Evolutionary conservation across 164 flowering plant genomes (phyloP).

Genomic region (Brasenia schreberi): DNA sequence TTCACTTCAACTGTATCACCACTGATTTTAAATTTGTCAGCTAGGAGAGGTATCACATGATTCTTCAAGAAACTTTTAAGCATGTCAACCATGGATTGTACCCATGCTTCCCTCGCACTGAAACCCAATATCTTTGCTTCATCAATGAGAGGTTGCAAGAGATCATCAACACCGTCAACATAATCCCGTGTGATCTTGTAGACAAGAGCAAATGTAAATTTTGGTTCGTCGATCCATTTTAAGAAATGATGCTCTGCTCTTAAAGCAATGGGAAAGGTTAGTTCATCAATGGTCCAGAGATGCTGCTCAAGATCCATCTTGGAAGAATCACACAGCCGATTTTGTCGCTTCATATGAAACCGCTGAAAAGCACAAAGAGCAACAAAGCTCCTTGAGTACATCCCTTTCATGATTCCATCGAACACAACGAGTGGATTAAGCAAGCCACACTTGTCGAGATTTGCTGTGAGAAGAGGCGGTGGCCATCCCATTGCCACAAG

Average conservation of each 20-base stretch:
- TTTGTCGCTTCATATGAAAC: slow-evolving; percentile 32
- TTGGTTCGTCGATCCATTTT: slow-evolving; percentile 53
- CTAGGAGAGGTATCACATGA: slow-evolving; percentile 27
- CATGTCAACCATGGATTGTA: slow-evolving; percentile 45
- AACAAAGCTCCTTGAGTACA: slow-evolving; percentile 38
- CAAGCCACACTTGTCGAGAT: slow-evolving; percentile 15
- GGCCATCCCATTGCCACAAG: slow-evolving; percentile 68
- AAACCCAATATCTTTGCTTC: slow-evolving; percentile 35
- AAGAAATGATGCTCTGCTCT: slow-evolving; percentile 40
- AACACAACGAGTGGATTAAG: slow-evolving; percentile 42
- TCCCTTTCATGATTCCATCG: slow-evolving; percentile 29
- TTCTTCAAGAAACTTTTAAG: slow-evolving; percentile 36
- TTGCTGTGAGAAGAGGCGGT: slow-evolving; percentile 31
- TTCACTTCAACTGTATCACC: slow-evolving; percentile 17
- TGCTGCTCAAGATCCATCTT: not conserved
- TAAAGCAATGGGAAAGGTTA: slow-evolving; percentile 51
- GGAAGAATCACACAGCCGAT: slow-evolving; percentile 6
- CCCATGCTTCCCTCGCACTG: slow-evolving; percentile 67
- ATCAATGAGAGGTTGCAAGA: slow-evolving; percentile 64
- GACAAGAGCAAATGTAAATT: slow-evolving; percentile 51
- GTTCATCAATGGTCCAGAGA: slow-evolving; percentile 60
- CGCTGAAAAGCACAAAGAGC: slow-evolving; percentile 58
- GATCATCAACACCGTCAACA: slow-evolving; percentile 35
- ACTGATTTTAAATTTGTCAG: slow-evolving; percentile 22
- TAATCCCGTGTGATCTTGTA: slow-evolving; percentile 39